Evolutionary conservation across 257 asterid species (phyloP), one percentile per base, ranked within the genome.

Genomic region (Anisodus tanguticus): DNA sequence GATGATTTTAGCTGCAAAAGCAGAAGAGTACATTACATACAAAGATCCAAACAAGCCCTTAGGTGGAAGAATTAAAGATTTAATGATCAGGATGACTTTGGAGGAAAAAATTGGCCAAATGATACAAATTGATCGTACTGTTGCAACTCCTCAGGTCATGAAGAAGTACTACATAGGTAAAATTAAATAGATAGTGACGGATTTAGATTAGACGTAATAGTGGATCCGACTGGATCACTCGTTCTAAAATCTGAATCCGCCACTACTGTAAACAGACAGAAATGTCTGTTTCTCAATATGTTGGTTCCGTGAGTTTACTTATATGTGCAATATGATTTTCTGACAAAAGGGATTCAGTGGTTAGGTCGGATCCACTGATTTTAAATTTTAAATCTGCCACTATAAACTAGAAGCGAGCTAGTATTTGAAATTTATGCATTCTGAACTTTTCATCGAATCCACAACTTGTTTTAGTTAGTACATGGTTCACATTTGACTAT

Each of bases 31-130:
- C 12, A 67, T 69, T 37, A 59, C 37, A 26, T 83, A 86, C 59
- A 86, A 86, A 83, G 85, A 86, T 76, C 84, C 88, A 5, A 77
- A 78, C 41, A 68, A 49, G 77, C 86, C 86, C 22, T 43, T 86
- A 19, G 80, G 62, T 54, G 31, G 13, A 4, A 57, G 88, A 83
- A 86, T 86, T 82, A 86, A 86, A 57, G 88, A 86, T 58, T 43
- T 86, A 53, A 86, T 86, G 84, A 77, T 13, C 31, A 77, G 82
- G 63, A 86, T 86, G 88, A 82, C 49, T 39, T 83, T 86, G 12
- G 76, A 82, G 31, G 88, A 86, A 86, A 86, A 86, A 66, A 86
- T 86, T 51, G 88, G 88, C 12, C 88, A 86, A 83, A 86, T 86
- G 88, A 83, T 80, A 16, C 88, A 86, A 64, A 86, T 86, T 63